These are phyloP conservation scores for Bolboschoenoplectus hybrid DNA, from an alignment of 202 grass and related monocot species.

Conservation along the genomic window DNA sequence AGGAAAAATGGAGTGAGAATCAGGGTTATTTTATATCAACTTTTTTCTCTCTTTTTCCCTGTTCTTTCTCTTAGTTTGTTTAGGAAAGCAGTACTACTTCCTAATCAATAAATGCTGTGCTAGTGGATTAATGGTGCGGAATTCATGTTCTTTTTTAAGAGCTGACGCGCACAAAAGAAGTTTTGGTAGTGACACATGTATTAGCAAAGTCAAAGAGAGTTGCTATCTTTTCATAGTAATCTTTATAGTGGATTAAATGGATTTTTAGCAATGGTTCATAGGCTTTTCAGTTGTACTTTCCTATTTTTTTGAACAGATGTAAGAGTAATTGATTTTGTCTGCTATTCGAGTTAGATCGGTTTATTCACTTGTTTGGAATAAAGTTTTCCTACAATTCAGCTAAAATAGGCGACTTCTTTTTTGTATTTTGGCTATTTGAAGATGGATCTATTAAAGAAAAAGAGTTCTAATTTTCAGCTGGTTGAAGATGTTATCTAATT, in stretches of 20 bases:
- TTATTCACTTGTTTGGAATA: no score
- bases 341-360: background rate
- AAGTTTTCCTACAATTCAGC: no score
- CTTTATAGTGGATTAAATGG: background rate
- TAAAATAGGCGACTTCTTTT: no score
- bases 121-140: background rate
- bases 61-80: slow-evolving; percentile 17
- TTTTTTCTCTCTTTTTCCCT: background rate
- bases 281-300: background rate
- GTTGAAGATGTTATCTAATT: background rate
- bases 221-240: background rate
- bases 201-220: background rate
- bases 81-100: background rate
- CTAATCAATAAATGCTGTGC: background rate
- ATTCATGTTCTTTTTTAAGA: background rate
- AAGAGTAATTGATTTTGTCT: background rate
- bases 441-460: no score
- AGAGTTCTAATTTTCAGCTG: no score
- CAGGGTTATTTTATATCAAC: background rate
- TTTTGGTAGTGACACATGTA: background rate
- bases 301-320: background rate
- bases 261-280: background rate
- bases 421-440: no score
- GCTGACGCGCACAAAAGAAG: background rate
- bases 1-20: slow-evolving; percentile 78